Base-by-base conservation (phyloP, 768 basidiomycete species). In the Mycena epipterygia region DNA sequence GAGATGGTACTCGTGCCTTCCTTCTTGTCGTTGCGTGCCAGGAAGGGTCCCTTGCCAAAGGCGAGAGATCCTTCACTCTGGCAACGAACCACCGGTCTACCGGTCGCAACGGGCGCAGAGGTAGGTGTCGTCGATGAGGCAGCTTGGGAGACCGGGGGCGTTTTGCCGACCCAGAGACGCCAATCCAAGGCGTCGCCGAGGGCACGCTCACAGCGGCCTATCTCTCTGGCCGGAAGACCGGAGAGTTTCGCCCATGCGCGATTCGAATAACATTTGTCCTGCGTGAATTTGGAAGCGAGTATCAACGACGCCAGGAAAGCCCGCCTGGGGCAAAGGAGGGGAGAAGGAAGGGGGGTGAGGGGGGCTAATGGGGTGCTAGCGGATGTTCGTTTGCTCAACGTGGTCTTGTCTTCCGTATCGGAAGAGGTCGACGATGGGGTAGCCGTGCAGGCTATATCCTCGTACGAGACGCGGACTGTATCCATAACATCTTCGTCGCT, bases 261-360 rank as follows among this genome's bases (percentile, higher is more conserved):
- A 79, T 98, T 97, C 17, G 95, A 96, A 75, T 97, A 98, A 48
- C 94, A 95, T 58, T 94, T 91, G 76, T 98, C 96, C 82, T 97
- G 95, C 70, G 93, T 90, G 78, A 97, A 97, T 75, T 98, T 98
- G 19, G 93, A 93, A 0, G 96, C 97, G 59, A 95, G 86, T 64
- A 98, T 95, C 46, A 98, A 84, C 0, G 94, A 90, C 0, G 95
- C 95, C 12, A 98, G 85, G 81, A 98, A 98, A 0, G 95, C 89
- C 29, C 96, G 89, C 30, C 96, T 89, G 2, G 96, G 95, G 76
- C 96, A 97, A 46, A 95, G 86, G 30, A 98, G 87, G 0, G 95
- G 93, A 0, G 92, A 94, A 0, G 93, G 92, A n/a, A 93, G 87
- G 8, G 76, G 84, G 65, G 68, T 39, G 39, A 46, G 56, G 70